Evolutionary conservation across 2,329 filamentous ascomycete species (phyloP).

Genomic region (Rhynchosporium secalis): DNA sequence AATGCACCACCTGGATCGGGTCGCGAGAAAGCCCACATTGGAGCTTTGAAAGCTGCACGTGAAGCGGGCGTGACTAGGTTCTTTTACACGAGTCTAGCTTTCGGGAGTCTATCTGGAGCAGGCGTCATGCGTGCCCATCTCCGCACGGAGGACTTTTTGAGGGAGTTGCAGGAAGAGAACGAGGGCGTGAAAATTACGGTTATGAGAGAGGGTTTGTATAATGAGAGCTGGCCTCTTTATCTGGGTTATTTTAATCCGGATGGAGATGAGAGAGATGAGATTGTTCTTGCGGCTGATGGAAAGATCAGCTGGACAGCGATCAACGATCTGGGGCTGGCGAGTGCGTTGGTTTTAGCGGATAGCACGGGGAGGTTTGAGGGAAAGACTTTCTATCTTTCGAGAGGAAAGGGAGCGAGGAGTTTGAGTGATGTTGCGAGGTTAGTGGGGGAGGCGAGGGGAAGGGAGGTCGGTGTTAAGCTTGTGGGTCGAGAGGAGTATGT

Average conservation of each 20-base stretch:
- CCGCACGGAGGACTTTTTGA: slow-evolving; percentile 31
- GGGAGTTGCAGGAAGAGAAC: slow-evolving; percentile 3
- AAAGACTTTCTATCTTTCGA: slow-evolving; percentile 29
- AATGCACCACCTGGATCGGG: slow-evolving; percentile 41
- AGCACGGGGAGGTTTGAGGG: slow-evolving; percentile 22
- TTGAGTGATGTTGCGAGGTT: slow-evolving; percentile 29
- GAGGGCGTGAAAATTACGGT: slow-evolving; percentile 27
- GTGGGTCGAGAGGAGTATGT: slow-evolving; percentile 30
- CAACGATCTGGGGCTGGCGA: slow-evolving; percentile 31
- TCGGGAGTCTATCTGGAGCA: slow-evolving; percentile 21
- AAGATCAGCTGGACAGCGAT: slow-evolving; percentile 33
- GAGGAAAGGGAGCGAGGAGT: slow-evolving; percentile 10
- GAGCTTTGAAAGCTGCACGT: slow-evolving; percentile 37
- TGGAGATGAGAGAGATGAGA: slow-evolving; percentile 28
- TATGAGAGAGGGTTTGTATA: slow-evolving; percentile 35
- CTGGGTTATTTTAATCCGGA: slow-evolving; percentile 28
- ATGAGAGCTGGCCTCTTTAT: slow-evolving; percentile 36
- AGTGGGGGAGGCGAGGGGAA: slow-evolving; percentile 23
- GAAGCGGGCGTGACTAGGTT: slow-evolving; percentile 40
- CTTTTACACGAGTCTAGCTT: slow-evolving; percentile 40
- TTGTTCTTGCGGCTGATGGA: slow-evolving; percentile 35
- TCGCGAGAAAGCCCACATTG: slow-evolving; percentile 25
- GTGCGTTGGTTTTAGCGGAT: slow-evolving; percentile 29
- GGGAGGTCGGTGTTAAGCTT: slow-evolving; percentile 23
- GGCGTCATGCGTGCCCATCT: slow-evolving; percentile 32